Evolutionary conservation across 202 grass and related monocot species (phyloP), one percentile per base, ranked within the genome.

Genomic region (Setaria viridis): DNA sequence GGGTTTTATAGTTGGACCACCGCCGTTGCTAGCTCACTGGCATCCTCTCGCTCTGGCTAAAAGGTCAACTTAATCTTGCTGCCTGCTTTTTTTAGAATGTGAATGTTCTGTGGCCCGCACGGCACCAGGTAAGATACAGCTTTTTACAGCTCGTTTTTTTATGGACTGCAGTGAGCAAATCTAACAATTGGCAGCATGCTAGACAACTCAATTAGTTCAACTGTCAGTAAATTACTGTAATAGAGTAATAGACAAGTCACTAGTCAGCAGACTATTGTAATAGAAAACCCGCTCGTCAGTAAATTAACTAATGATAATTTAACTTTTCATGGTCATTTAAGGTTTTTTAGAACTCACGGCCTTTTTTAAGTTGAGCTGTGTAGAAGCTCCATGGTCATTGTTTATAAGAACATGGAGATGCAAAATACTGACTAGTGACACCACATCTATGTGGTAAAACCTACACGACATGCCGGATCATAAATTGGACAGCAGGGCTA

Each of bases 1-100:
- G 79, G 67, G 64, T 79, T 89, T 87, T 90, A 90, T 90, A 90
- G 58, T 83, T 86, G 88, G 88, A 78, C 88, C 79, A 37, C 48
- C 67, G 13, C 20, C 11, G 68, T 7, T 71, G 12, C 2, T 11
- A 9, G 42, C 50, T 57, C 25, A 20, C 69, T 29, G n/a, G 66
- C 37, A 10, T 56, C 47, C 62, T 47, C 33, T 81, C 70, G 20
- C 74, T 83, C 68, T 2, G 42, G 39, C 46, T 54, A 14, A 20
- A 77, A 82, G 46, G 88, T 77, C 83, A 85, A 89, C 88, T 56
- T 53, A 55, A 72, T 62, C 2, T 76, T 53, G 54, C n/a, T 8
- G 20, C 87, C 50, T 43, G 53, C 43, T 59, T 74, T 21, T 20
- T 89, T 75, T 74, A 11, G 60, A 21, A n/a, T 66, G 5, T 64